Conservation (phyloP, 345 rosid genomes). For the Geranium rotundifolium region DNA sequence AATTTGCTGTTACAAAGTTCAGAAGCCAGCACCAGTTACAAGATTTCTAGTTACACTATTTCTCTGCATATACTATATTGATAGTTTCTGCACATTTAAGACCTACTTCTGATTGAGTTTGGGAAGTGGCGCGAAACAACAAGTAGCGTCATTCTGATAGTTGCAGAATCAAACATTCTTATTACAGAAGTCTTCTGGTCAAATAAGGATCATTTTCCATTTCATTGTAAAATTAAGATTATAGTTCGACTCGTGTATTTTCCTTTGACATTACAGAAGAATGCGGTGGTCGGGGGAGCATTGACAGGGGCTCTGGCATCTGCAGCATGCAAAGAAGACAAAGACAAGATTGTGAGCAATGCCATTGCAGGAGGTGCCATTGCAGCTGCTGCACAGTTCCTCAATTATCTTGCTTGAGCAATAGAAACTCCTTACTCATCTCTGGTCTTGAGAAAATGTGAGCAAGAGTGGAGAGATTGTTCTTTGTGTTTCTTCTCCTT, state of each 20-base stretch:
- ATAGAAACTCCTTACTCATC: neutral
- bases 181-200: too few relatives aligned
- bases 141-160: too few relatives aligned
- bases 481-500: too few relatives aligned
- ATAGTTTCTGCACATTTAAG: neutral
- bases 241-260: too few relatives aligned
- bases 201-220: too few relatives aligned
- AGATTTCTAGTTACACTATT: neutral
- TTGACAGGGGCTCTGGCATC: slow-evolving; percentile 21
- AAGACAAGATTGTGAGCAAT: slow-evolving; percentile 15
- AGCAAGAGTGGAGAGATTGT: too few relatives aligned
- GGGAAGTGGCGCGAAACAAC: neutral
- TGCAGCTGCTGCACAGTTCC: slow-evolving; percentile 22
- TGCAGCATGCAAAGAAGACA: slow-evolving; percentile 7
- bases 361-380: slow-evolving; percentile 24
- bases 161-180: neutral
- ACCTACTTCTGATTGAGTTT: too few relatives aligned
- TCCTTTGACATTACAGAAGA: slow-evolving; percentile 14
- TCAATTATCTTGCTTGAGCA: slow-evolving; percentile 15
- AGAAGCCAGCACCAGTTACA: neutral
- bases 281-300: slow-evolving; percentile 22
- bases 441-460: too few relatives aligned
- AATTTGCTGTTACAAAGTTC: neutral
- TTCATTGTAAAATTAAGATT: too few relatives aligned
- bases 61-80: neutral